These are phyloP conservation scores for Cyberlindnera mycetangii DNA, from an alignment of 805 yeast species.

Conservation along the genomic window DNA sequence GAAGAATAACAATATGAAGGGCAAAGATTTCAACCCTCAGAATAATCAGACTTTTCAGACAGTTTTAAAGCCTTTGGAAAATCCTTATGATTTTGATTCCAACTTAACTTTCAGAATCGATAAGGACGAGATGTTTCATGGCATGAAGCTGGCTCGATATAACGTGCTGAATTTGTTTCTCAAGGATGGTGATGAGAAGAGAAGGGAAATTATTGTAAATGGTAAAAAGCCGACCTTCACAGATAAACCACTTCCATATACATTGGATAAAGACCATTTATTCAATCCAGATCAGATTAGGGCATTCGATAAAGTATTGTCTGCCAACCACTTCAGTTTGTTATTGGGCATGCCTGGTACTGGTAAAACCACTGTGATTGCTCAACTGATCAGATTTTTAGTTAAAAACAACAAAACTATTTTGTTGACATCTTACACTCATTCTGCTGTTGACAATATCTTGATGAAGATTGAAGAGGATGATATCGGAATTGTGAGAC, in stretches of 20 bases:
- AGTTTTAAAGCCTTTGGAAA: conserved; percentile 33
- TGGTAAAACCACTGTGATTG: conserved; percentile 89
- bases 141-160: conserved; percentile 71
- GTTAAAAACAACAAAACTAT: conserved; percentile 63
- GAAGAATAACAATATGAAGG: conserved; percentile 31
- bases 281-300: conserved; percentile 69
- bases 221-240: conserved; percentile 29
- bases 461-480: conserved; percentile 61
- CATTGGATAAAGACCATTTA: conserved; percentile 12
- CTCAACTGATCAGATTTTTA: conserved; percentile 63
- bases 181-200: conserved; percentile 34
- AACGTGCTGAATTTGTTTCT: conserved; percentile 70
- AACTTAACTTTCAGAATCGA: conserved; percentile 60
- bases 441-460: conserved; percentile 95
- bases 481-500: conserved; percentile 53
- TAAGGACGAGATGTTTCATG: conserved; percentile 72
- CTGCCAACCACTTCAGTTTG: conserved; percentile 71
- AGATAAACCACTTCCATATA: conserved; percentile 24
- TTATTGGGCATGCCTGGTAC: conserved; percentile 98
- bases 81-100: conserved; percentile 9
- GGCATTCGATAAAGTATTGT: conserved; percentile 66
- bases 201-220: conserved; percentile 35
- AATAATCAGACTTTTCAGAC: conserved; percentile 52
- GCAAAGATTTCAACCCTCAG: conserved; percentile 39
- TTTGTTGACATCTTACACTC: conserved; percentile 82